A percentile compares a stretch with the other conserved stretches of the same genome.
phyloP scores from a whole-genome alignment of 2,329 filamentous ascomycete genomes.

The Diaporthe humulicola region DNA sequence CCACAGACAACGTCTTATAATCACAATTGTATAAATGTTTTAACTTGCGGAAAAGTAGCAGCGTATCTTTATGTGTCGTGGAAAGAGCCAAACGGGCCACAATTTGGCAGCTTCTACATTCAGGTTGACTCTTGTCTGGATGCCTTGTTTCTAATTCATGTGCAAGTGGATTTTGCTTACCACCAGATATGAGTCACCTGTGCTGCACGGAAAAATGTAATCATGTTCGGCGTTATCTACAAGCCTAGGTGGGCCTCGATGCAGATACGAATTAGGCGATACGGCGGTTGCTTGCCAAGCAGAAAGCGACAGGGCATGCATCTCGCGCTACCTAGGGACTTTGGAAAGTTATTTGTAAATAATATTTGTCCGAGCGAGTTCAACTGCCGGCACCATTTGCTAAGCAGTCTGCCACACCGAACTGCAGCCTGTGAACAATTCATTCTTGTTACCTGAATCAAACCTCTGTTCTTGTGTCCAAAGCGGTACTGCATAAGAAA shows the following conservation, averaged over 20 bases:
- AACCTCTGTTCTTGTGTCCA: too few relatives aligned
- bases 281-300: background rate
- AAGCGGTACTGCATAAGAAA: too few relatives aligned
- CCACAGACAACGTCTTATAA: background rate
- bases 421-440: too few relatives aligned
- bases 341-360: background rate
- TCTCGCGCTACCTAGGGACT: background rate
- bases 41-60: background rate
- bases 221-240: background rate
- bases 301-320: background rate
- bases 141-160: background rate
- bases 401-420: too few relatives aligned
- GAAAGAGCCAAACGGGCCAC: background rate
- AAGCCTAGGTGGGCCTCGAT: background rate
- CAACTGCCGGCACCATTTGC: too few relatives aligned
- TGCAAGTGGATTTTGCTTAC: background rate
- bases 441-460: too few relatives aligned
- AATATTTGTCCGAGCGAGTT: background rate
- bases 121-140: background rate
- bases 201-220: background rate
- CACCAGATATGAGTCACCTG: background rate
- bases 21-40: background rate
- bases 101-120: background rate
- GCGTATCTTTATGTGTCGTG: background rate
- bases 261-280: background rate